Base-by-base conservation (phyloP, 2,329 filamentous ascomycete genomes). In the Fusarium zealandicum region DNA sequence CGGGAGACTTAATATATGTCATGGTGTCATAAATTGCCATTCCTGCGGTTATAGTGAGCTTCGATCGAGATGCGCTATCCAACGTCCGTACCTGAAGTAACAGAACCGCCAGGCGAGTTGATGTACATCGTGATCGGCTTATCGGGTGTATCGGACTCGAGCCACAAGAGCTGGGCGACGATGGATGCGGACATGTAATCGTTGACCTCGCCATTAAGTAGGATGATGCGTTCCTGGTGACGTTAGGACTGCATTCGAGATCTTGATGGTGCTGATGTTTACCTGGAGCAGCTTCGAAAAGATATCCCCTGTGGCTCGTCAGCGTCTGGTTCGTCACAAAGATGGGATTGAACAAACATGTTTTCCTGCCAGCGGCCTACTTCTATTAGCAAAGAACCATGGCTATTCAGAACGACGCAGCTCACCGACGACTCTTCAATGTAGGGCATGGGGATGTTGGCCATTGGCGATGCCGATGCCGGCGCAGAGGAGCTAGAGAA, bases 91-190 rank as follows among this genome's bases (percentile, higher is more conserved):
- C 84, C 85, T 56, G 77, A 77, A 1, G 95, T 93, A 57, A 99
- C 93, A 35, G 90, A 93, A 50, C 95, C 95, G 42, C 95, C 95
- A 0, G 93, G 93, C 0, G 91, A 96, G 78, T 99, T 96, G 74
- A 99, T 99, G 75, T 99, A 99, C 73, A 99, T 90, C 45, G 90
- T 95, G 63, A 99, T 98, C 11, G 92, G 90, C 73, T 96, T 97
- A 50, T 96, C 87, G 4, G 93, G 93, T 69, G 91, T 92, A 71
- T 99, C 95, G 68, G 93, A 95, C 81, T 99, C 96, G 74, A 99
- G 92, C 84, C 93, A 99, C 60, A 99, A 89, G 17, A 99, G 86
- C 73, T 99, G 96, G 2, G 95, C 92, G 22, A 98, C 93, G 60
- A 98, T 92, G 35, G 90, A 90, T n/a, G 95, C 93, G 31, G 92